Conservation (phyloP, 345 rosid species). For the Euphorbia peplus region DNA sequence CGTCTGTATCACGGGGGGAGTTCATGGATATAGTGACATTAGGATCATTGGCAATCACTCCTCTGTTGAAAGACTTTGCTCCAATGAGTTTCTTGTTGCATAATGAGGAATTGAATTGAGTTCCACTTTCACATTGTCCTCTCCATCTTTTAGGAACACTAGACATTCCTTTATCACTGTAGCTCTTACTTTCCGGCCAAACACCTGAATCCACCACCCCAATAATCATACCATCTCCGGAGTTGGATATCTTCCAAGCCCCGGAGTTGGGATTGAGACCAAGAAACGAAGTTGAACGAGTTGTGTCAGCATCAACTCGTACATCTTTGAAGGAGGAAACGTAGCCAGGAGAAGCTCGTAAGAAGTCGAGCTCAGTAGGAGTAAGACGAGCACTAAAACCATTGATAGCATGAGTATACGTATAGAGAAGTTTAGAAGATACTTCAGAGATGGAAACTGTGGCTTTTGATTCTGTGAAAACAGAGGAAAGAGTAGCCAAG, state of each 20-base stretch:
- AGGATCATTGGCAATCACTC: conserved; percentile 16
- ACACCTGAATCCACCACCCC: conserved; percentile 34
- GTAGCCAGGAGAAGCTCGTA: conserved; percentile 17
- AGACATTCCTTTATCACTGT: conserved; percentile 30
- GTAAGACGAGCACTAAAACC: conserved; percentile 23
- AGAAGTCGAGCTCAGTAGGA: conserved; percentile 17
- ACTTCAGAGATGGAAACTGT: background rate
- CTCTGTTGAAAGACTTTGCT: conserved; percentile 29
- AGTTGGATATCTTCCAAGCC: conserved; percentile 18
- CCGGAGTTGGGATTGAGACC: conserved; percentile 15
- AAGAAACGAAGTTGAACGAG: conserved; percentile 20
- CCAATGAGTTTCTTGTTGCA: conserved; percentile 38
- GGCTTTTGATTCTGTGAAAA: background rate
- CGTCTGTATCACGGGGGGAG: conserved; percentile 23
- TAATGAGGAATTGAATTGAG: conserved; percentile 24
- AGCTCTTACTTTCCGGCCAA: conserved; percentile 40
- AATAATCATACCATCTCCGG: conserved; percentile 18
- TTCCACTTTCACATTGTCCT: conserved; percentile 28
- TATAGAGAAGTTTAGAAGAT: conserved; percentile 14
- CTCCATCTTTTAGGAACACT: conserved; percentile 31
- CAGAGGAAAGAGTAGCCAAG: conserved; percentile 12
- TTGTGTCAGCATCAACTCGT: conserved; percentile 21
- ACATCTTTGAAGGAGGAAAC: conserved; percentile 13
- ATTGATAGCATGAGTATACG: conserved; percentile 15
- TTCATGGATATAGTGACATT: conserved; percentile 21